Evolutionary conservation across 257 asterid genomes (phyloP).

Genomic region (Scutellaria baicalensis): DNA sequence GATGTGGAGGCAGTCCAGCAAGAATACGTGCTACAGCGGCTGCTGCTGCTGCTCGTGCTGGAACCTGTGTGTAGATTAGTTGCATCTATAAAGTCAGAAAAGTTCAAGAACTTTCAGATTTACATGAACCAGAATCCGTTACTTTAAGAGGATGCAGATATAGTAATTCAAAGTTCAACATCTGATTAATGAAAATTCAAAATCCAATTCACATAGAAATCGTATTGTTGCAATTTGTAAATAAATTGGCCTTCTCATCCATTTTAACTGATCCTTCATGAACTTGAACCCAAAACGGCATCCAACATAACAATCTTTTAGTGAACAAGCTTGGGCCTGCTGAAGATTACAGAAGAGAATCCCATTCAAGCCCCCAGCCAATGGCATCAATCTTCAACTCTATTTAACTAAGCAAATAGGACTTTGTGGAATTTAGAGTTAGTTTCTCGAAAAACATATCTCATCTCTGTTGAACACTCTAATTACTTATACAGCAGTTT

Average conservation of each 20-base stretch:
- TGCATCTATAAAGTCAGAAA: slow-evolving; percentile 4
- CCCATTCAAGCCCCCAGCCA: background rate
- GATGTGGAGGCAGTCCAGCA: slow-evolving; percentile 93
- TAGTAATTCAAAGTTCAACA: background rate
- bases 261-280: background rate
- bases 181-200: background rate
- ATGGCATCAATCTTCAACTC: background rate
- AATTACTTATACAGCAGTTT: background rate
- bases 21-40: slow-evolving; percentile 95
- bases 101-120: background rate
- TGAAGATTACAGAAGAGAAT: background rate
- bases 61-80: slow-evolving; percentile 51
- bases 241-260: background rate
- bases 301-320: background rate
- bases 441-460: background rate
- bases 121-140: background rate
- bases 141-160: background rate
- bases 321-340: background rate
- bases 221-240: background rate
- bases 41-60: slow-evolving; percentile 98
- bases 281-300: background rate
- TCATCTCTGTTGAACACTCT: background rate
- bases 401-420: background rate
- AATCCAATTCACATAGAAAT: background rate
- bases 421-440: background rate